phyloP scores from a whole-genome alignment of 139 green algal species.

The Volvox reticuliferus region DNA sequence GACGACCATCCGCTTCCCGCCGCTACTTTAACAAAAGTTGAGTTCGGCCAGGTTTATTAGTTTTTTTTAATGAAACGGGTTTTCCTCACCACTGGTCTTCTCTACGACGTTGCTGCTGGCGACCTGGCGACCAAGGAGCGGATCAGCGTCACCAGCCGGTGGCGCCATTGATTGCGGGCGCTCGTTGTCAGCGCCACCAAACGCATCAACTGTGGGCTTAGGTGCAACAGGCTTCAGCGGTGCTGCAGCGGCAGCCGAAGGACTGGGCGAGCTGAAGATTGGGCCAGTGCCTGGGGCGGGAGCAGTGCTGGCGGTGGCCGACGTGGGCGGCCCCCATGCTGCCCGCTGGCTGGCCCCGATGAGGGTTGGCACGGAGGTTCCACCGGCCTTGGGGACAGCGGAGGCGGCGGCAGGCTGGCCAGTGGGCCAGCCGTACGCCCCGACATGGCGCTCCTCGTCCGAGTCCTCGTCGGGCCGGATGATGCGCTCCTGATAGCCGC shows the following conservation, averaged over 20 bases:
- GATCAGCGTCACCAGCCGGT: background rate
- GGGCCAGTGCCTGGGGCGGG: background rate
- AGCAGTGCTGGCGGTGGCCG: background rate
- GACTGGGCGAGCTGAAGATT: background rate
- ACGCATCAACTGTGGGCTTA: slow-evolving; percentile 11
- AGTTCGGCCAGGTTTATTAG: background rate
- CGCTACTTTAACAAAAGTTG: no score
- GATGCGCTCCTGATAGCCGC: background rate
- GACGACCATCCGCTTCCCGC: no score
- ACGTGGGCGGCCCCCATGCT: slow-evolving; percentile 18
- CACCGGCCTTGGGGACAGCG: background rate
- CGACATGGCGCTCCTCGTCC: slow-evolving; percentile 27
- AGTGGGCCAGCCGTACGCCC: slow-evolving; percentile 17
- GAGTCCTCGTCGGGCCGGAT: slow-evolving; percentile 24
- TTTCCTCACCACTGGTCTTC: no score
- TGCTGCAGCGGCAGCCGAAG: background rate
- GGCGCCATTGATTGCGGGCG: background rate
- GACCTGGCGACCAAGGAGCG: slow-evolving; percentile 2
- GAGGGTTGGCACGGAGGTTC: background rate
- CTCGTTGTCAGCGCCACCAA: background rate
- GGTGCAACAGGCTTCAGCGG: background rate
- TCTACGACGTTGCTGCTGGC: background rate
- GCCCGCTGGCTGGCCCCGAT: background rate
- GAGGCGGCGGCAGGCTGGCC: background rate
- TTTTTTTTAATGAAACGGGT: background rate